Conservation (phyloP, 2,329 filamentous ascomycete genomes). For the Shiraia sp. region DNA sequence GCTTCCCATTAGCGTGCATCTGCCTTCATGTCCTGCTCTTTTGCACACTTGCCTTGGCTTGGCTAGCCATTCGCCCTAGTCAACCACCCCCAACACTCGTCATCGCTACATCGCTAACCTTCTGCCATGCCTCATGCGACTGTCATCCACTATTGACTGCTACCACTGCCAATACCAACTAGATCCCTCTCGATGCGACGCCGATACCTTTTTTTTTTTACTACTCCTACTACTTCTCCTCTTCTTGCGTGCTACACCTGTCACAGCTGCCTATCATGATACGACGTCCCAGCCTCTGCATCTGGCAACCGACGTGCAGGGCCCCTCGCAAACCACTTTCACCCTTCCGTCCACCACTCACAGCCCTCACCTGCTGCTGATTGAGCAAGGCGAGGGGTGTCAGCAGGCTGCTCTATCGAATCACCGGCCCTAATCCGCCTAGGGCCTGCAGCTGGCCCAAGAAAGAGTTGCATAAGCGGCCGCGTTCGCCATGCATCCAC, state of each 20-base stretch:
- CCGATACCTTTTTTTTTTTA: constrained; percentile 14
- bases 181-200: background rate
- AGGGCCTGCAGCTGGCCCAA: constrained; percentile 29
- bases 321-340: constrained; percentile 16
- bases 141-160: too few relatives aligned
- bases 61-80: too few relatives aligned
- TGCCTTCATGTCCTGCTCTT: too few relatives aligned
- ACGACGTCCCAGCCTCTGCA: constrained; percentile 19
- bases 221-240: too few relatives aligned
- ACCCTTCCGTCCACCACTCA: constrained; percentile 27
- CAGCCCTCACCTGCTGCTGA: constrained; percentile 29
- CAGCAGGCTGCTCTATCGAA: constrained; percentile 37
- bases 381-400: constrained; percentile 35
- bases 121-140: too few relatives aligned
- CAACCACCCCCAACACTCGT: too few relatives aligned
- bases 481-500: constrained; percentile 41
- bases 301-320: constrained; percentile 20
- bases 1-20: too few relatives aligned
- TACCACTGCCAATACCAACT: too few relatives aligned
- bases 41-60: too few relatives aligned
- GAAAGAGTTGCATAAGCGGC: constrained; percentile 40
- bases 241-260: too few relatives aligned
- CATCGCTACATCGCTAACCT: too few relatives aligned
- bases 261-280: constrained; percentile 29
- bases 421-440: constrained; percentile 23